phyloP scores from a whole-genome alignment of 2,329 filamentous ascomycete species.

The Talaromyces sp. region DNA sequence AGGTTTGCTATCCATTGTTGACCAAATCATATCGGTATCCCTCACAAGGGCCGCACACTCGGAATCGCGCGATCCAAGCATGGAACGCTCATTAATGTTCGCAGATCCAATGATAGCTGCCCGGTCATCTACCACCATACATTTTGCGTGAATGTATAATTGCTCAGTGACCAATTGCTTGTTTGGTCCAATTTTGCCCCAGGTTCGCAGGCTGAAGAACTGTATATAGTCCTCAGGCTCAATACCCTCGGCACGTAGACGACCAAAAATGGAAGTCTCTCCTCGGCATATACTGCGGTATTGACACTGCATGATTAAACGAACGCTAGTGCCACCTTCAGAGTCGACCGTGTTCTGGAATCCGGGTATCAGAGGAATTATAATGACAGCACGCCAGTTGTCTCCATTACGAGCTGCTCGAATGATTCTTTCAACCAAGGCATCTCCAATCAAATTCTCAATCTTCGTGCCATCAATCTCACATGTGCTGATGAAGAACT shows the following conservation, averaged over 20 bases:
- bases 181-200: conserved; percentile 83
- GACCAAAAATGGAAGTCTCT: conserved; percentile 85
- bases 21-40: conserved; percentile 89
- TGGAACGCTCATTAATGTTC: conserved; percentile 97
- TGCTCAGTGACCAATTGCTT: conserved; percentile 89
- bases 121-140: conserved; percentile 92
- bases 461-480: conserved; percentile 85
- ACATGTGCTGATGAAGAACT: conserved; percentile 94
- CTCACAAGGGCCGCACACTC: conserved; percentile 87
- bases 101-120: conserved; percentile 93
- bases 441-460: conserved; percentile 89
- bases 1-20: conserved; percentile 83
- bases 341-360: conserved; percentile 96
- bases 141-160: conserved; percentile 96
- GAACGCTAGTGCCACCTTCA: conserved; percentile 89
- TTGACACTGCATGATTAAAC: conserved; percentile 95
- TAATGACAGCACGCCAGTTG: conserved; percentile 82
- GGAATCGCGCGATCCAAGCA: conserved; percentile 88
- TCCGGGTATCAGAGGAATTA: conserved; percentile 96
- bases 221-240: conserved; percentile 93
- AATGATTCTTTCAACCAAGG: conserved; percentile 85
- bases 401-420: conserved; percentile 79
- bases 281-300: conserved; percentile 94
- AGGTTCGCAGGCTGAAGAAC: conserved; percentile 88
- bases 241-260: conserved; percentile 73